Base-by-base conservation (phyloP, 2,329 filamentous ascomycete genomes). In the Sporothrix phasma region DNA sequence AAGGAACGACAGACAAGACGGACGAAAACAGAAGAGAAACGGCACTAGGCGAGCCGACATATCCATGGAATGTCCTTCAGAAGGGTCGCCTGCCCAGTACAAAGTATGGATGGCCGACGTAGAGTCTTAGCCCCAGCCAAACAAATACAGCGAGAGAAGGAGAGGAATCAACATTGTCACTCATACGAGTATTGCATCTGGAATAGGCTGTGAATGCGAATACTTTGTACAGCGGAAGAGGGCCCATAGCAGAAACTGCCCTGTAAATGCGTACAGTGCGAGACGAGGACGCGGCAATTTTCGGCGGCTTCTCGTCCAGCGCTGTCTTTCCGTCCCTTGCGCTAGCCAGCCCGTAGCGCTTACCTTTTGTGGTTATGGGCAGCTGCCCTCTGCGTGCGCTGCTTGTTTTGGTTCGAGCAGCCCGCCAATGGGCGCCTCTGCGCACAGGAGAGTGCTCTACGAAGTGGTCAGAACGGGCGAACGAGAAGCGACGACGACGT, bases 41-140 rank as follows among this genome's bases (percentile, higher is more conserved):
- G 37, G 22, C 61, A 62, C 61, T 62, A 62, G 47, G n/a, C 61
- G 47, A 62, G 61, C 61, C 61, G 61, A 54, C 47, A 43, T 45
- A 54, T 54, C 61, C 61, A 54, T 45, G 24, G 61, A 62, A 34
- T 39, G 46, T 41, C 59, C 15, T 41, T 26, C 34, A 41, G 53
- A 58, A 19, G 51, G n/a, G 19, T n/a, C 49, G n/a, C 49, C 51
- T 54, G 37, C 51, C 29, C 37, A 29, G 17, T 19, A n/a, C n/a
- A n/a, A n/a, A n/a, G n/a, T n/a, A n/a, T n/a, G n/a, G n/a, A 17
- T 10, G 31, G 29, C 51, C 31, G 19, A 54, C n/a, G n/a, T n/a
- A n/a, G n/a, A n/a, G n/a, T n/a, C 31, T 54, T 39, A 54, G 29
- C 29, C 29, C 51, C 51, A 54, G 54, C 37, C 56, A 46, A 19